Base-by-base conservation (phyloP, 768 basidiomycete genomes). In the Tylopilus felleus region DNA sequence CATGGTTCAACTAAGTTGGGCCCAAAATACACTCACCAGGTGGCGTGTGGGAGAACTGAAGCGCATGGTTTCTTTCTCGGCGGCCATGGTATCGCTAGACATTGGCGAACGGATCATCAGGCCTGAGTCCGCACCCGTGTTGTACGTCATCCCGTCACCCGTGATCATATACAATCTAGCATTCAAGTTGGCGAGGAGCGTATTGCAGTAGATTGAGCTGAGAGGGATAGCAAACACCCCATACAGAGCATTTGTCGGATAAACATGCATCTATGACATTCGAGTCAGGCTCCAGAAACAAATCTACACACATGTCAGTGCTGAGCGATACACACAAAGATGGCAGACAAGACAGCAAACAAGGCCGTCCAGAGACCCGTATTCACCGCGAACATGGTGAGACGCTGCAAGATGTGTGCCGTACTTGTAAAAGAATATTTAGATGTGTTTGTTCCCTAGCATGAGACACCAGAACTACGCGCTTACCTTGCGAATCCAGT, bases 311-410 rank as follows among this genome's bases (percentile, higher is more conserved):
- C n/a, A 19, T 6, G 22, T 8, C 6, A 10, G 21, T 5, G 33
- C 25, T 5, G 21, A 47, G n/a, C 8, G 16, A 10, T 4, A 55
- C 61, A n/a, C 22, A 62, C 60, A n/a, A 60, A 19, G 27, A 54
- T 47, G 14, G 35, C 4, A 2, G 31, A 5, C 17, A 57, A 7
- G n/a, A 52, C 12, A 8, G 75, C 69, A 6, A 63, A 67, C 0
- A 78, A 75, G 53, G 84, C 82, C 29, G 29, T 29, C 29, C 29
- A 29, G 8, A 29, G 12, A 9, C 29, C 31, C 10, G 31, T 33
- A 14, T 33, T 33, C 4, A 33, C 12, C 13, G 31, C 29, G 22
- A 55, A 62, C 8, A 62, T 21, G 2, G 27, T 44, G 16, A 65
- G 39, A 14, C 49, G 51, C 33, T 53, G 51, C 16, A 62, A 40